phyloP scores from a whole-genome alignment of 805 yeast species.

The Kuraishia borneana region DNA sequence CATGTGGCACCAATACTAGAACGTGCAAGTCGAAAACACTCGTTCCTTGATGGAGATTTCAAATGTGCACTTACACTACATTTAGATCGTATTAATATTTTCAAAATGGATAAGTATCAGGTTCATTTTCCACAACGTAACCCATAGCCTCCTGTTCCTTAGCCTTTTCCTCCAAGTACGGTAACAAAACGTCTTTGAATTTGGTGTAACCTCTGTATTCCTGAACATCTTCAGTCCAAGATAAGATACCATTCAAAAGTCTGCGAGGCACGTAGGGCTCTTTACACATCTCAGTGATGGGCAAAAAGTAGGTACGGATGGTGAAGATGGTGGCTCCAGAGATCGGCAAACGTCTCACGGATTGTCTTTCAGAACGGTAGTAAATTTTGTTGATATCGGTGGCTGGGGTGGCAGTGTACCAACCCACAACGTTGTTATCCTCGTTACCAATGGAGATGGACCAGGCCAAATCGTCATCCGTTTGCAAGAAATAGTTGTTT shows the following conservation, averaged over 20 bases:
- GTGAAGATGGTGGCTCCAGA: constrained; percentile 51
- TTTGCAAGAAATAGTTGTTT: constrained; percentile 56
- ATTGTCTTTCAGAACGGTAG: constrained; percentile 56
- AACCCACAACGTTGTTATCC: constrained; percentile 37
- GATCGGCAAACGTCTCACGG: constrained; percentile 47
- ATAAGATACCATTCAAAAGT: constrained; percentile 42
- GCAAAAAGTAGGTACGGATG: constrained; percentile 51
- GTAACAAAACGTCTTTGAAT: constrained; percentile 40
- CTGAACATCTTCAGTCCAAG: constrained; percentile 51
- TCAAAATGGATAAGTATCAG: constrained; percentile 30
- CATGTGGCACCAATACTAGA: too few relatives aligned
- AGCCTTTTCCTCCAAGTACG: constrained; percentile 39
- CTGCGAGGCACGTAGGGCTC: constrained; percentile 57
- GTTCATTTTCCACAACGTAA: constrained; percentile 25
- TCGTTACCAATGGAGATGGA: constrained; percentile 54
- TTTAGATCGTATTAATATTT: not conserved
- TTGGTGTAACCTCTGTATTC: constrained; percentile 48
- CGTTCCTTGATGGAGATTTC: too few relatives aligned
- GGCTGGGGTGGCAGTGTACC: constrained; percentile 52
- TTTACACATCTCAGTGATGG: constrained; percentile 37
- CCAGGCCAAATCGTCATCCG: constrained; percentile 55
- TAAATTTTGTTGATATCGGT: constrained; percentile 31
- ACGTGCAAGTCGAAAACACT: too few relatives aligned
- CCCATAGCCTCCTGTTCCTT: constrained; percentile 36
- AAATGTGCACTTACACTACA: too few relatives aligned